Evolutionary conservation across 2,329 filamentous ascomycete species (phyloP), one percentile per base, ranked within the genome.

Genomic region (Sarocladium strictum): DNA sequence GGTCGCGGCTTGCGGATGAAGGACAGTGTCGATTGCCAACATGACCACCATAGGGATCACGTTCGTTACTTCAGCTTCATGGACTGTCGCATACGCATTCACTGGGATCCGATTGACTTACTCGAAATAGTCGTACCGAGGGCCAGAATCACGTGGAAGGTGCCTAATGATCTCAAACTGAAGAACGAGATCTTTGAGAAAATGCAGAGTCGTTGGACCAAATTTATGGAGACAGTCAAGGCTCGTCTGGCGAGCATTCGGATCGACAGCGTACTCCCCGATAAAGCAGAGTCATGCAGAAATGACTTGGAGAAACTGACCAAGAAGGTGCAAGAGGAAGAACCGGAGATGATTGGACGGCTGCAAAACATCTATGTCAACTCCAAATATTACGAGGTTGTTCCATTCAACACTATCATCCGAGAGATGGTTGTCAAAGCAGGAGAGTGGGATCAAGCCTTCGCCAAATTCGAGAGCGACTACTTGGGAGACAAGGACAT

Each of bases 401-500:
- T 97, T 51, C 94, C 95, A 0, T 80, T 99, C 59, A 99, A 97
- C 62, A 81, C 87, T 55, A 88, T 93, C 7, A 83, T 97, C 51
- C 85, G 93, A 60, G 88, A 90, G 55, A 94, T 96, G 76, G 85
- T 97, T 59, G 92, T 97, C 65, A 95, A 89, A 62, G 92, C 93
- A 3, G 85, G 91, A 19, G 90, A 92, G 59, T 99, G 94, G 94
- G 95, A 99, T 64, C 84, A 87, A 23, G 84, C 84, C 0, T 99
- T 99, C 72, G 79, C 84, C 55, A 88, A 94, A 54, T 97, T 99
- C 57, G 95, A 99, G 67, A 83, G 85, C 41, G 89, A 96, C 62
- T 99, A 93, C 71, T 87, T 99, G 63, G 93, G 93, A 0, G 95
- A 99, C 68, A 97, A 96, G 65, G 94, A 99, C 72, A 96, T 99